Evolutionary conservation across 306 rosid species (phyloP).

Genomic region (Quercus variabilis): DNA sequence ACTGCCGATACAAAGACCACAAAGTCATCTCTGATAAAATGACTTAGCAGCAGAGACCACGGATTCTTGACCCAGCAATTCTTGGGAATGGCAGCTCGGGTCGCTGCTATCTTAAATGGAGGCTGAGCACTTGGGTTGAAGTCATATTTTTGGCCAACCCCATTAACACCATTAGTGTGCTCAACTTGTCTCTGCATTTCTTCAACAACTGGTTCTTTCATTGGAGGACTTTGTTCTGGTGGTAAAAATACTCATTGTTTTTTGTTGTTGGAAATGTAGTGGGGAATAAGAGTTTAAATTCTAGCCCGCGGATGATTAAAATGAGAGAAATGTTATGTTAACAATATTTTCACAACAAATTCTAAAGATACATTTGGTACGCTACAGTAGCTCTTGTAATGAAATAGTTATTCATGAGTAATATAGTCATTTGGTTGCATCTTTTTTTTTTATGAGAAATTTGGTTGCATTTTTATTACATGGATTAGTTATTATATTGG

Average conservation of each 20-base stretch:
- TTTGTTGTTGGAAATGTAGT: too few relatives aligned
- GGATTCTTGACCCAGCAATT: slow-evolving; percentile 88
- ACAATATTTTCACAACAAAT: too few relatives aligned
- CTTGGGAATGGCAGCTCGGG: slow-evolving; percentile 79
- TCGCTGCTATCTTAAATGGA: slow-evolving; percentile 67
- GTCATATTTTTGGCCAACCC: slow-evolving; percentile 1
- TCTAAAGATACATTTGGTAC: too few relatives aligned
- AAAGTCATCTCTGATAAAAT: slow-evolving; percentile 55
- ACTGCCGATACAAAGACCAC: slow-evolving; percentile 35
- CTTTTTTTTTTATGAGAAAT: too few relatives aligned
- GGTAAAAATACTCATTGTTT: too few relatives aligned
- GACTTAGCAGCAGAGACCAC: slow-evolving; percentile 59
- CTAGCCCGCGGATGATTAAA: too few relatives aligned
- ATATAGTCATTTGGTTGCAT: too few relatives aligned
- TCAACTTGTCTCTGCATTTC: slow-evolving; percentile 15
- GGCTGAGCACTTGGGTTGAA: slow-evolving; percentile 90
- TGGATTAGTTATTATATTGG: too few relatives aligned
- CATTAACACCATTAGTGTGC: background rate
- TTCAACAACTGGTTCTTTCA: background rate
- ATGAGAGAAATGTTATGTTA: rapidly evolving
- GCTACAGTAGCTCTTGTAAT: too few relatives aligned
- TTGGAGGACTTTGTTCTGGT: background rate
- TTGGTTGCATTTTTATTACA: too few relatives aligned
- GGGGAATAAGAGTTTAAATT: too few relatives aligned
- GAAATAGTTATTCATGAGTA: too few relatives aligned